Conservation (phyloP, 139 green algal genomes). For the Asterochloris erici region DNA sequence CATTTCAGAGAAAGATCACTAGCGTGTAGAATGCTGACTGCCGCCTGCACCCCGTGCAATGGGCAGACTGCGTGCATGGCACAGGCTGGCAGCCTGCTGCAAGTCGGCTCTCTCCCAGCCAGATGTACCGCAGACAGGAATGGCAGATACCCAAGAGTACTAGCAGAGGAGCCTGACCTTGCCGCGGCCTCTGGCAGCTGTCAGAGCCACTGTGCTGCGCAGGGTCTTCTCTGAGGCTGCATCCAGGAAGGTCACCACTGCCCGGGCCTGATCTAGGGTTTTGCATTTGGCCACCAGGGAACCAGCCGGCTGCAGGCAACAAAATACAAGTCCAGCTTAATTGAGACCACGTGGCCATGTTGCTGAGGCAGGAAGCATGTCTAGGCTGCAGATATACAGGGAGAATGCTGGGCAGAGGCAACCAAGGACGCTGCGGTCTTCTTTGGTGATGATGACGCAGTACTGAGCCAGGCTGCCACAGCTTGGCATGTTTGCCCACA, state of each 20-base stretch:
- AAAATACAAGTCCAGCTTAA: no score
- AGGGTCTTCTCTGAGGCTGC: slow-evolving; percentile 95
- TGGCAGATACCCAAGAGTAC: not conserved
- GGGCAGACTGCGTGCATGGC: no score
- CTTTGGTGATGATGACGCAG: not conserved
- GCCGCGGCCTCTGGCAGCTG: slow-evolving; percentile 84
- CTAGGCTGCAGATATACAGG: not conserved
- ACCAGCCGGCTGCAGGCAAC: slow-evolving; percentile 46
- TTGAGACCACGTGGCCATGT: no score
- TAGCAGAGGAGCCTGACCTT: slow-evolving; percentile 52
- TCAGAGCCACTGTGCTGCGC: slow-evolving; percentile 91
- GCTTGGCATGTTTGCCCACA: no score
- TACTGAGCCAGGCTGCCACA: no score
- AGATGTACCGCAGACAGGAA: not conserved
- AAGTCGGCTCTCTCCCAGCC: not conserved
- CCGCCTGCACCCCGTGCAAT: no score
- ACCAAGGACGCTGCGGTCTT: not conserved
- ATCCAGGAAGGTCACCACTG: slow-evolving; percentile 95
- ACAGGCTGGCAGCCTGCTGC: not conserved
- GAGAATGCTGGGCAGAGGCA: not conserved
- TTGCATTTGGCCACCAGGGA: slow-evolving; percentile 52
- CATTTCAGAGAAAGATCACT: no score
- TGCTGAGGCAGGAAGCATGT: no score
- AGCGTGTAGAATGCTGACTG: no score
- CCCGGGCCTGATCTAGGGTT: slow-evolving; percentile 83